Evolutionary conservation across 257 asterid species (phyloP).

Genomic region (Phtheirospermum japonicum): DNA sequence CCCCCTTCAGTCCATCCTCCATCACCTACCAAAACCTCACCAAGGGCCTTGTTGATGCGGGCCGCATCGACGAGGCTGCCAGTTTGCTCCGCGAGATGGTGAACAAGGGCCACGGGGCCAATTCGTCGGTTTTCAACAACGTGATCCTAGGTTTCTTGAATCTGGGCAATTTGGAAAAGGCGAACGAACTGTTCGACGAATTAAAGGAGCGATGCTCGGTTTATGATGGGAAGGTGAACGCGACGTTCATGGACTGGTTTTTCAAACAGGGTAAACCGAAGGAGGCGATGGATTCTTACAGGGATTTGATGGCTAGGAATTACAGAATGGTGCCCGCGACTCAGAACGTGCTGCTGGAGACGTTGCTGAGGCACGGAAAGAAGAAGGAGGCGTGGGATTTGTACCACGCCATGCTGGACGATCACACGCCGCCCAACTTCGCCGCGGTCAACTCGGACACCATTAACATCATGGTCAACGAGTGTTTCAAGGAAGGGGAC

Average conservation of each 20-base stretch:
- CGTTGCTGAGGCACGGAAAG: constrained; percentile 66
- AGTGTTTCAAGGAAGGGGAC: constrained; percentile 70
- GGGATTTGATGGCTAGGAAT: constrained; percentile 56
- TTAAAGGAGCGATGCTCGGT: constrained; percentile 79
- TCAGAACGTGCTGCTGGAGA: constrained; percentile 68
- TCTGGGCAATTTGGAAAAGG: constrained; percentile 67
- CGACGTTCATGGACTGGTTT: constrained; percentile 89
- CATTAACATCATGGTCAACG: constrained; percentile 70
- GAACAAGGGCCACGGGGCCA: constrained; percentile 84
- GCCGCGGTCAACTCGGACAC: constrained; percentile 89
- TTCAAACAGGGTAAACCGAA: constrained; percentile 67
- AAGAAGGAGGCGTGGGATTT: constrained; percentile 76
- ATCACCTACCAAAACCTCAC: constrained; percentile 79
- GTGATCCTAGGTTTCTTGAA: constrained; percentile 72
- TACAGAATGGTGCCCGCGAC: constrained; percentile 77
- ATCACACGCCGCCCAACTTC: constrained; percentile 88
- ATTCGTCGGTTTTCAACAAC: constrained; percentile 80
- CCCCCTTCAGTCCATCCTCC: constrained; percentile 74
- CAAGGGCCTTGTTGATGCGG: constrained; percentile 63
- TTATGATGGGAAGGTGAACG: constrained; percentile 82
- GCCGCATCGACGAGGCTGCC: constrained; percentile 59
- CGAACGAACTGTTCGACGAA: constrained; percentile 74
- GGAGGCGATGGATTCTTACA: constrained; percentile 84
- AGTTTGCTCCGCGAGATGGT: constrained; percentile 73
- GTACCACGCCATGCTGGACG: constrained; percentile 76